Percentiles rank a stretch among this genome's conserved stretches.
Evolutionary conservation across 2,329 filamentous ascomycete species (phyloP).

Genomic region (Cercospora sp.): DNA sequence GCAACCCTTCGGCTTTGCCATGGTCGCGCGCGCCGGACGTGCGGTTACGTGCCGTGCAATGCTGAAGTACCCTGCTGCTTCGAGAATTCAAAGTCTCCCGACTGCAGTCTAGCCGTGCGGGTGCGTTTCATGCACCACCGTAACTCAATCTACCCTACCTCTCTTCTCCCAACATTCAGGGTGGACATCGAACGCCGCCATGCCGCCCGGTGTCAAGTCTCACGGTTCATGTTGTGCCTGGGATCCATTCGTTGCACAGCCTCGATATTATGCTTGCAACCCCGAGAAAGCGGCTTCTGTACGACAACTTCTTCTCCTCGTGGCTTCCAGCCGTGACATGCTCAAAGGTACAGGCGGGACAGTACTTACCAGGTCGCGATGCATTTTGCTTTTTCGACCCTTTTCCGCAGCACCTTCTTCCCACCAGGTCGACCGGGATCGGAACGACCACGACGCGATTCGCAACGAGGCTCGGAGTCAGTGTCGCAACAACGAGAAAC

Average conservation of each 20-base stretch:
- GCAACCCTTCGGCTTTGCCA: background rate
- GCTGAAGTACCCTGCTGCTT: background rate
- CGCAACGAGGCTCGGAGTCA: background rate
- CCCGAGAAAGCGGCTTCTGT: background rate
- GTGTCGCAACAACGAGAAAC: background rate
- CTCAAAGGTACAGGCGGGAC: background rate
- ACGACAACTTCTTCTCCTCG: background rate
- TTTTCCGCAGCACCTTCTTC: background rate
- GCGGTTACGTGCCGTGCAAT: background rate
- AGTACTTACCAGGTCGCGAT: background rate
- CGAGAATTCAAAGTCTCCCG: background rate
- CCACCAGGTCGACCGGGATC: background rate
- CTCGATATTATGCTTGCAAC: background rate
- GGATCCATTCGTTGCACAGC: background rate
- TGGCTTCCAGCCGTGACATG: background rate
- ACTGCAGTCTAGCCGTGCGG: constrained; percentile 1
- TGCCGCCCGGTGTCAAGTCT: background rate
- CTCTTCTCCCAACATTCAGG: background rate
- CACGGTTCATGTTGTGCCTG: background rate
- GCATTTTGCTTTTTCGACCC: background rate
- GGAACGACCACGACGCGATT: background rate
- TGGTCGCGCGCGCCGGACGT: background rate
- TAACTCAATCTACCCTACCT: background rate
- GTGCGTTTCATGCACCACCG: background rate
- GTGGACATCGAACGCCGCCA: background rate